Conservation (phyloP, 192 early-diverging fungal species). For the Coemansia sp. region DNA sequence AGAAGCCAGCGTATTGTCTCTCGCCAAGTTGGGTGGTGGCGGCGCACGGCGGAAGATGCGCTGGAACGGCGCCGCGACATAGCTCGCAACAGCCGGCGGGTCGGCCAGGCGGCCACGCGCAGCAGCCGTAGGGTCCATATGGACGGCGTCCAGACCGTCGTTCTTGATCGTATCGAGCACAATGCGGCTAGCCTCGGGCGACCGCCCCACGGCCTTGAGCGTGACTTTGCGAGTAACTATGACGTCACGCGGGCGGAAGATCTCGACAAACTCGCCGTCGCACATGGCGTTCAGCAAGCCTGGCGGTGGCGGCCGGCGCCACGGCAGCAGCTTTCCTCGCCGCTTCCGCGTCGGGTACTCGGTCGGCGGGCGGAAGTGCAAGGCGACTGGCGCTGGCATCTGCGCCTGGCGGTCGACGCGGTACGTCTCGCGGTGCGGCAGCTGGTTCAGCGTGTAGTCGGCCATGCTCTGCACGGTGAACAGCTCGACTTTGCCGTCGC, state of each 20-base stretch:
- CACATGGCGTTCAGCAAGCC: conserved; percentile 71
- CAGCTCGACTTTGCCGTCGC: conserved; percentile 70
- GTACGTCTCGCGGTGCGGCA: conserved; percentile 59
- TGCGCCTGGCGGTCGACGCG: conserved; percentile 71
- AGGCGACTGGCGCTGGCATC: conserved; percentile 59
- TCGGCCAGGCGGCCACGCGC: conserved; percentile 26
- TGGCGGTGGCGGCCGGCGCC: conserved; percentile 41
- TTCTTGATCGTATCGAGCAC: conserved; percentile 60
- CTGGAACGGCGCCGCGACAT: conserved; percentile 52
- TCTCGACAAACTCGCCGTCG: conserved; percentile 79
- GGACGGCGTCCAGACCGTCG: conserved; percentile 54
- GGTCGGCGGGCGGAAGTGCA: conserved; percentile 60
- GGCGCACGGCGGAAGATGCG: conserved; percentile 36
- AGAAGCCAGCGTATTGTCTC: neutral
- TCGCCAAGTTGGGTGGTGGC: neutral
- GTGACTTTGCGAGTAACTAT: conserved; percentile 66
- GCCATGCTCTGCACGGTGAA: conserved; percentile 64
- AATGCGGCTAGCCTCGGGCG: conserved; percentile 59
- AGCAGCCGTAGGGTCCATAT: conserved; percentile 53
- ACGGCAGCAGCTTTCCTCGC: conserved; percentile 26
- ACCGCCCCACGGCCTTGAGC: conserved; percentile 65
- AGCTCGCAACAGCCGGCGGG: conserved; percentile 30
- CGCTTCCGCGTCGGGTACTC: conserved; percentile 43
- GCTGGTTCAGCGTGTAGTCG: conserved; percentile 67
- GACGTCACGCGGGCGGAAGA: conserved; percentile 62